Percentiles rank a stretch among this genome's conserved stretches.
Conservation (phyloP, 2,329 filamentous ascomycete species). For the Aspergillus costaricaensis region DNA sequence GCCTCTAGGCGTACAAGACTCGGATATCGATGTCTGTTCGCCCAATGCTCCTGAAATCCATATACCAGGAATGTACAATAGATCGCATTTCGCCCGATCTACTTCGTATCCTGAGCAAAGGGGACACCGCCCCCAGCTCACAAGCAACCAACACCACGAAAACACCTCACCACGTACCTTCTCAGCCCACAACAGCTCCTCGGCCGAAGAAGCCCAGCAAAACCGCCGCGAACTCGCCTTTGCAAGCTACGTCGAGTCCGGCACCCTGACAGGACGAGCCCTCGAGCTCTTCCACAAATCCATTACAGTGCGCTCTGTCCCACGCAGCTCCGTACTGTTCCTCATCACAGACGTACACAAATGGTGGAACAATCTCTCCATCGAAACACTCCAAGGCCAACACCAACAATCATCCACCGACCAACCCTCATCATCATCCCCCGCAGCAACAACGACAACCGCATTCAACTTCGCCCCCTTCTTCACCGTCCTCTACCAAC, state of each 20-base stretch:
- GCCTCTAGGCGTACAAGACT: constrained; percentile 45
- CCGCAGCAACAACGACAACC: neutral
- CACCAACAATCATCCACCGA: neutral
- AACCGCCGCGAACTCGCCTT: constrained; percentile 35
- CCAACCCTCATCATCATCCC: constrained; percentile 1
- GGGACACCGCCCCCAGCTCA: neutral
- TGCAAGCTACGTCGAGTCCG: constrained; percentile 43
- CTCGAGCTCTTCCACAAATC: constrained; percentile 47
- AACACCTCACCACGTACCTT: constrained; percentile 12
- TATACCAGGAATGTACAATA: constrained; percentile 27
- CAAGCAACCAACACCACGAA: constrained; percentile 2
- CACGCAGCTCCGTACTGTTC: constrained; percentile 39
- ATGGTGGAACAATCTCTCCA: constrained; percentile 46
- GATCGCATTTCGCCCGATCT: neutral
- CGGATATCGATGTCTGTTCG: constrained; percentile 50
- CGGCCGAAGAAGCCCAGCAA: constrained; percentile 15
- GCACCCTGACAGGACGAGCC: constrained; percentile 42
- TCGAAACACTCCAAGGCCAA: constrained; percentile 6
- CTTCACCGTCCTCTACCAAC: constrained; percentile 46
- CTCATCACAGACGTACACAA: constrained; percentile 45
- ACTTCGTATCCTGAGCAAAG: neutral
- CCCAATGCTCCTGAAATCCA: constrained; percentile 46
- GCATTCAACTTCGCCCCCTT: constrained; percentile 40
- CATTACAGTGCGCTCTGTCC: constrained; percentile 43
- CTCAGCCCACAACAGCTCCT: neutral